Base-by-base conservation (phyloP, 176 grass and related monocot genomes). In the Triticum monococcum region DNA sequence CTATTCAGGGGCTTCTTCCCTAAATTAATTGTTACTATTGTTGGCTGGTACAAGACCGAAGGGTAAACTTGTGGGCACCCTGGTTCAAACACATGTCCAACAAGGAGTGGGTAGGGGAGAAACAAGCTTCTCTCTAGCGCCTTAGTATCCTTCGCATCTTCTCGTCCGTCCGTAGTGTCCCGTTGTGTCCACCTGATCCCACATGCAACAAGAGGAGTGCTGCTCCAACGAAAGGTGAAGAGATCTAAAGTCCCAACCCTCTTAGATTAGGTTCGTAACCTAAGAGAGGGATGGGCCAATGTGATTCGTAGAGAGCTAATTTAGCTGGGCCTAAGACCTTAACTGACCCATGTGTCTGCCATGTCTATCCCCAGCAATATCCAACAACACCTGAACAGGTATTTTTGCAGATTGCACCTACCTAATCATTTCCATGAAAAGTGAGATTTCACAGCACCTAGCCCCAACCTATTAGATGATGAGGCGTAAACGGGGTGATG, bases 11-110 rank as follows among this genome's bases (percentile, higher is more conserved):
- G 46, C 50, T 69, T 83, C 63, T 83, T 61, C 45, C 32, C 45
- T 45, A 60, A 82, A 77, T 68, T 72, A 12, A 75, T 60, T 62
- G 62, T 45, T 80, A 31, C 31, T 72, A 40, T 52, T 71, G 35
- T 71, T 71, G 68, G 4, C 35, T 4, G 35, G 36, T 41, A 41
- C 18, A 72, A 72, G 68, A 10, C 35, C 5, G 4, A 23, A 13
- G 4, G 38, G 22, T 40, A 72, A 41, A 41, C 35, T 71, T 71
- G 35, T 71, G 33, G 33, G 68, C 36, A 23, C 38, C 38, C 70
- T 73, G 70, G n/a, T 25, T 7, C 12, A 12, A 73, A 73, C 70
- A 73, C 37, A 43, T 45, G 38, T 14, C 10, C 12, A 41, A 7
- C 20, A 12, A 72, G 36, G 69, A 41, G 20, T n/a, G 9, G 22